Base-by-base conservation (phyloP, 768 basidiomycete species). In the Hericium erinaceus region DNA sequence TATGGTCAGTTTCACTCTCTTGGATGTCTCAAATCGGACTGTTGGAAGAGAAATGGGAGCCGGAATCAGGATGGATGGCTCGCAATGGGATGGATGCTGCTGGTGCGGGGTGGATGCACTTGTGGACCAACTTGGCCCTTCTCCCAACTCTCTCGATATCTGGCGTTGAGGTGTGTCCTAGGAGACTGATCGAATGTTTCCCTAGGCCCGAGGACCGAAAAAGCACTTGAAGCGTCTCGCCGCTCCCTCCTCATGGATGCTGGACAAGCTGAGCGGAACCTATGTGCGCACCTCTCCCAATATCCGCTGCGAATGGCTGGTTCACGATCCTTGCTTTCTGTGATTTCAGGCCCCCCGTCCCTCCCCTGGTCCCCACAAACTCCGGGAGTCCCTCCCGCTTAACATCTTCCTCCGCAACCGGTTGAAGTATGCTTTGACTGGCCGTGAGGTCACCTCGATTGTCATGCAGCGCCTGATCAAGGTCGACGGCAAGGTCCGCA, bases 181-280 rank as follows among this genome's bases (percentile, higher is more conserved):
- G 26, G 49, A 39, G 57, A 54, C 70, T 71, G 54, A 70, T 52
- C 6, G 33, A n/a, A 13, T 10, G 33, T 69, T 64, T 64, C 8
- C 65, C 20, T 65, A 97, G 95, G 93, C 83, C 70, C 88, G 95
- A 74, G 95, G 95, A 85, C 95, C 95, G 63, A 97, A 91, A 88
- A 97, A 97, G 77, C 95, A 98, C 73, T 83, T 98, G 79, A 98
- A 98, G 83, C 90, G 95, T 70, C 84, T 98, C 59, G 85, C 87
- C 65, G 97, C 97, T 61, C 97, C 97, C 62, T 95, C 93, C 50
- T 89, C 92, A 79, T 99, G 97, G 97, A 98, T 99, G 95, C 83
- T 99, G 63, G 93, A 98, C 82, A 99, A 99, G 80, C 76, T 99
- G 68, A 86, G 89, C 75, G 92, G 92, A 59, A 93, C 92, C 65